Conservation (phyloP, 176 grass and related monocot genomes). For the Avena eriantha region DNA sequence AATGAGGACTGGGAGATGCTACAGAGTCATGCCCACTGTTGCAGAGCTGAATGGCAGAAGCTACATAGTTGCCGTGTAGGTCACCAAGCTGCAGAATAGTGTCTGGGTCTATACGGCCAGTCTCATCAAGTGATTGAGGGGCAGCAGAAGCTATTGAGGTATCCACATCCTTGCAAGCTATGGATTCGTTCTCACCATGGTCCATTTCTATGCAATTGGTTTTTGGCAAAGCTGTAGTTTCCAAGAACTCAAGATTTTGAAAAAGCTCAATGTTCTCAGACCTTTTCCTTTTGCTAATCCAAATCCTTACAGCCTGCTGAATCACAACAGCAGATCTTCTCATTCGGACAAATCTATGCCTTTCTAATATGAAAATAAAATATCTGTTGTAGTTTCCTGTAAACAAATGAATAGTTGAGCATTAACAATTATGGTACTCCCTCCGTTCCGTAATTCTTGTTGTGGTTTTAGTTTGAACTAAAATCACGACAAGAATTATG, state of each 20-base stretch:
- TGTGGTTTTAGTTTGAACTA: too few species aligned
- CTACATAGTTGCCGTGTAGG: background rate
- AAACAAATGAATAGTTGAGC: slow-evolving; percentile 21
- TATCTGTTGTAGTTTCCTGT: slow-evolving; percentile 47
- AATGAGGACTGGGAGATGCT: slow-evolving; percentile 14
- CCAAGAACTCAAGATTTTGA: slow-evolving; percentile 12
- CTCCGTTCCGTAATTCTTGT: too few species aligned
- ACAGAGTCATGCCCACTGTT: slow-evolving; percentile 13
- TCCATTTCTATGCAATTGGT: slow-evolving; percentile 34
- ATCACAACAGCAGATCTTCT: slow-evolving; percentile 54
- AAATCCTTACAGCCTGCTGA: slow-evolving; percentile 57
- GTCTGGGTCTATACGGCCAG: background rate
- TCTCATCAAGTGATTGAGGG: slow-evolving; percentile 25
- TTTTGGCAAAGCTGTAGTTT: slow-evolving; percentile 25
- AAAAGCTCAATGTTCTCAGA: slow-evolving; percentile 15
- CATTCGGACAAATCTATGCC: slow-evolving; percentile 59
- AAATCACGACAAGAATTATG: too few species aligned
- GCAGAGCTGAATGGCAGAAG: slow-evolving; percentile 9
- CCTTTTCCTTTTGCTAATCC: slow-evolving; percentile 47
- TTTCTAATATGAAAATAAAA: slow-evolving; percentile 59
- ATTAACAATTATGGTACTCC: slow-evolving; percentile 1
- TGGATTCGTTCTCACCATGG: slow-evolving; percentile 9
- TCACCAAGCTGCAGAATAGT: slow-evolving; percentile 6
- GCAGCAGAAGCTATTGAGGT: slow-evolving; percentile 17
- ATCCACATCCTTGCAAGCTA: slow-evolving; percentile 19